phyloP scores from a whole-genome alignment of 768 basidiomycete genomes.

The Kwoniella europaea region DNA sequence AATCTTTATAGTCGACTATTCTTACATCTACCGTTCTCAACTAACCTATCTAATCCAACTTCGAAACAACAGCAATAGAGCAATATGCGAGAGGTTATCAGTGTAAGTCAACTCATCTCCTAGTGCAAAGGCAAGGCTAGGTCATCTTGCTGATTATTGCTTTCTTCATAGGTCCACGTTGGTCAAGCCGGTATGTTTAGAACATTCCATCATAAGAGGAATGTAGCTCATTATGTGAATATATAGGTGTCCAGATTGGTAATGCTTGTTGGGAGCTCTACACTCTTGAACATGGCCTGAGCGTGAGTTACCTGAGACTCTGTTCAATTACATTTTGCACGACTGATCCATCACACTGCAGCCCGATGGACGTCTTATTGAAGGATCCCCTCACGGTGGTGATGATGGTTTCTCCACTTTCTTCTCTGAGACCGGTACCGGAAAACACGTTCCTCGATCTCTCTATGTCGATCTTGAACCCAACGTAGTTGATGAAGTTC shows the following conservation, averaged over 20 bases:
- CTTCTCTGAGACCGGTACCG: slow-evolving; percentile 97
- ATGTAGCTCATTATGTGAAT: not conserved
- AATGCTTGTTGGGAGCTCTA: slow-evolving; percentile 99
- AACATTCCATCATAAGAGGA: not conserved
- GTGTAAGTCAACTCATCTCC: slow-evolving; percentile 62
- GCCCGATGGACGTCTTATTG: slow-evolving; percentile 92
- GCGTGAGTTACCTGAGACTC: slow-evolving; percentile 62
- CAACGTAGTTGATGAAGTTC: slow-evolving; percentile 96
- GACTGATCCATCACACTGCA: slow-evolving; percentile 55
- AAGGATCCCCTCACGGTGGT: slow-evolving; percentile 73
- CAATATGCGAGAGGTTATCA: slow-evolving; percentile 76
- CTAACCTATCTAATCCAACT: slow-evolving; percentile 8
- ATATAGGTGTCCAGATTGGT: slow-evolving; percentile 64
- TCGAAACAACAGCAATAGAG: slow-evolving; percentile 7
- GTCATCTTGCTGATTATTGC: slow-evolving; percentile 14
- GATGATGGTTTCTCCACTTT: slow-evolving; percentile 98
- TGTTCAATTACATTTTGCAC: not conserved
- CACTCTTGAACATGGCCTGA: slow-evolving; percentile 96
- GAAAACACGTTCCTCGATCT: slow-evolving; percentile 96
- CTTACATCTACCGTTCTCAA: slow-evolving; percentile 4
- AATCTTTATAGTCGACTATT: slow-evolving; percentile 14
- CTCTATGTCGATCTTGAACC: slow-evolving; percentile 84
- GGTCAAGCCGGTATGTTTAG: slow-evolving; percentile 73
- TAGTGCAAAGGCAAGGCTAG: not conserved
- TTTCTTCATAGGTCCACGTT: slow-evolving; percentile 66